Evolutionary conservation across 1,139 yeast genomes (phyloP), one percentile per base, ranked within the genome.

Genomic region (Lodderomyces margitis): DNA sequence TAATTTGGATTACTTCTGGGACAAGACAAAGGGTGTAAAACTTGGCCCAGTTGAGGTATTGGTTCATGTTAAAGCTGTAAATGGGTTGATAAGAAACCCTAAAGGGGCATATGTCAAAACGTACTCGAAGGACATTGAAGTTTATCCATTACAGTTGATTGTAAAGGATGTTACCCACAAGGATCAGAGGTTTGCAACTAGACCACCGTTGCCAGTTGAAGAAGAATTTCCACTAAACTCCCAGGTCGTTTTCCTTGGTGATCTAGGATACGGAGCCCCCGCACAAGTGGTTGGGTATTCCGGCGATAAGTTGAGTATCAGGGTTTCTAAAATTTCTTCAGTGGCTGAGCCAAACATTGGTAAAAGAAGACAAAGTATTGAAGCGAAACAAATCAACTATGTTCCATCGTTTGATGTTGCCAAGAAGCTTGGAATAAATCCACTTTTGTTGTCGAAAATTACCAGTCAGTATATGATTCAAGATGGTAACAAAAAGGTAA

Each of bases 251-350:
- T 87, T 87, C 58, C 70, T 92, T 47, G 96, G 98, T 32, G 89
- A 85, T 31, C 81, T 81, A 64, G 95, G 91, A 2, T 92, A 87
- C 58, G 98, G 98, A 38, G 77, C 88, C 21, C 85, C 95, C 39
- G 91, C 94, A 11, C 73, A 74, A 19, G 78, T 92, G 38, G 80
- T 74, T 40, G 95, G 87, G 0, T 76, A 80, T 48, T 70, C 77
- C 34, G 72, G 70, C 17, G 72, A 70, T 21, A 78, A 78, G 45
- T 62, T 83, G 43, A 75, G 81, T 40, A 77, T 84, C 16, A 64
- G 68, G 42, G 67, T 71, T 25, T 68, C 74, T 35, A 77, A 80
- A 55, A 75, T 75, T 44, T 70, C 72, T 32, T 57, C 70, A 3
- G 67, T 68, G 36, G 64, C 73, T 14, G 89, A 83, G 52, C 87